Base-by-base conservation (phyloP, 2,329 filamentous ascomycete genomes). In the Byssothecium circinans region DNA sequence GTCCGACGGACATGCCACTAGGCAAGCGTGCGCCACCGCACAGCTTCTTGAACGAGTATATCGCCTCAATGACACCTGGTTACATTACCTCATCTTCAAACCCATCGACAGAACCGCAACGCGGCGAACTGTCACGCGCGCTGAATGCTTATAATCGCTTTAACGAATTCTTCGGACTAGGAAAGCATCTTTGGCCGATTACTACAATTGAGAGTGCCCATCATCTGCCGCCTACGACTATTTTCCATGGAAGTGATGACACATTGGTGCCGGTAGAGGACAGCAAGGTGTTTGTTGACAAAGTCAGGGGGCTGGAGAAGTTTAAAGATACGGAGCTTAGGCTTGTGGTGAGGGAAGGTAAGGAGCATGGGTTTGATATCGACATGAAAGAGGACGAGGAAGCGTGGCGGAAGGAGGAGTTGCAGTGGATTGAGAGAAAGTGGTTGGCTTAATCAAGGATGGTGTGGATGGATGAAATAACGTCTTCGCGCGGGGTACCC, bases 331-430 rank as follows among this genome's bases (percentile, higher is more conserved):
- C 41, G 11, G 55, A 62, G 41, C 49, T 66, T 1, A 62, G 42
- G 41, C 44, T 68, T 3, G 49, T 53, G 37, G 43, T 57, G 12
- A 18, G 50, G 35, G 18, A 57, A 11, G 55, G 57, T 0, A 41
- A 52, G 37, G 62, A 69, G 30, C 68, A 70, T 54, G 68, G 67
- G 7, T 70, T 70, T 38, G 67, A 69, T 47, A 48, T 43, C 19
- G 49, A 49, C 15, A n/a, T 43, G 3, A 58, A 55, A 19, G 60
- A 67, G 32, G 57, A 61, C 20, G 60, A 67, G 37, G 49, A 58
- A 33, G 42, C 41, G 35, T 70, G 67, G 67, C 49, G 70, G 23
- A 62, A 47, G 25, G 60, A 67, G 12, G 58, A 57, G 6, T 34
- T 68, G 37, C 23, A 32, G 40, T 65, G 60, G 60, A 53, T 67